These are phyloP conservation scores for Paraphaeosphaeria minitans DNA, from an alignment of 2,329 filamentous ascomycete genomes.

Conservation along the genomic window DNA sequence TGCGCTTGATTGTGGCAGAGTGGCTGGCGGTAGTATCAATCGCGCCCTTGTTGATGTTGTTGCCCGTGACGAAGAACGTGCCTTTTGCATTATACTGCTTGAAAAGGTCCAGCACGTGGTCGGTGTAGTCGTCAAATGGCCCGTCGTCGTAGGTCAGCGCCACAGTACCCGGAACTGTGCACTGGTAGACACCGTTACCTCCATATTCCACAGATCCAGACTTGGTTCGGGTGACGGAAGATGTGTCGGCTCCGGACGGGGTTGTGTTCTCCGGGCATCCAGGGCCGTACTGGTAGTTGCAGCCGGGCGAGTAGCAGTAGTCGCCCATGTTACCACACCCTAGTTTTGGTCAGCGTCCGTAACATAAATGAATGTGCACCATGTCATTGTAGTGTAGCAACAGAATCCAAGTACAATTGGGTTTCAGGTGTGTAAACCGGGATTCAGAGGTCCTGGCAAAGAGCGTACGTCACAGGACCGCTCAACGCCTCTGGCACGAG, in stretches of 20 bases:
- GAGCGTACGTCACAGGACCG: neutral
- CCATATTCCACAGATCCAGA: slow-evolving; percentile 63
- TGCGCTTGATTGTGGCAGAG: slow-evolving; percentile 60
- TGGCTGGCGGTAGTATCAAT: slow-evolving; percentile 59
- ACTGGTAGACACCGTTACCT: slow-evolving; percentile 61
- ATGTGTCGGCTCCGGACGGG: slow-evolving; percentile 62
- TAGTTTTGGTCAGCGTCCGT: slow-evolving; percentile 21
- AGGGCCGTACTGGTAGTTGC: slow-evolving; percentile 65
- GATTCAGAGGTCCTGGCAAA: neutral
- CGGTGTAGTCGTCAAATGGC: slow-evolving; percentile 63
- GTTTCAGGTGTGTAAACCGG: neutral
- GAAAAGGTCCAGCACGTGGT: slow-evolving; percentile 66
- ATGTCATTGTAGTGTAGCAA: neutral
- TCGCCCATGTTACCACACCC: slow-evolving; percentile 60
- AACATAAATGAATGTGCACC: neutral
- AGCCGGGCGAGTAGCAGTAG: slow-evolving; percentile 67
- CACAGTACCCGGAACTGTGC: slow-evolving; percentile 60
- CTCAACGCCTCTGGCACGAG: neutral
- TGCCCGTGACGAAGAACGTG: slow-evolving; percentile 70
- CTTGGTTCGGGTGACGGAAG: slow-evolving; percentile 57
- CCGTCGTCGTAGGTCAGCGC: slow-evolving; percentile 73
- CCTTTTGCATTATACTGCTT: slow-evolving; percentile 65
- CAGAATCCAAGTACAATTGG: neutral
- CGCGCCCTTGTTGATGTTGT: slow-evolving; percentile 61
- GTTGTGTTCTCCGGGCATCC: slow-evolving; percentile 64